Evolutionary conservation across 192 early-diverging fungal genomes (phyloP), one percentile per base, ranked within the genome.

Genomic region (Endogone sp.): DNA sequence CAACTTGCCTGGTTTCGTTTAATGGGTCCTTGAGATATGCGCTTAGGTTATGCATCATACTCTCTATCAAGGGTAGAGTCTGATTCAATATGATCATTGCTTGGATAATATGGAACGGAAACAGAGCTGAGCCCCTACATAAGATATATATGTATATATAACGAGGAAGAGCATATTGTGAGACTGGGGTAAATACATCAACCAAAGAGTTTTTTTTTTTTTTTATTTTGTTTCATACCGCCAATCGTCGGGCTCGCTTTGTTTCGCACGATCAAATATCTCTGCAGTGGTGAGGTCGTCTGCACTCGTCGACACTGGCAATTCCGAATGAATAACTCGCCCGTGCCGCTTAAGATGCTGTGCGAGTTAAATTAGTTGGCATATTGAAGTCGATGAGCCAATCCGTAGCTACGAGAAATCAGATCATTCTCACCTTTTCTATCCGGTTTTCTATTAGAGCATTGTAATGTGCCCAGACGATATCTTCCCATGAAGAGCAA

Each of bases 401-500:
- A 11, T 9, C 13, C 16, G 31, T 57, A 66, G 29, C 3, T 4
- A 3, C 2, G 24, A 56, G 0, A 60, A 56, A 10, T 2, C 20
- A 63, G 26, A 31, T 70, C 37, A 49, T 62, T 28, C 65, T 66
- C n/a, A 61, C 68, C 66, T 81, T 67, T 25, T 88, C 87, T 10
- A 90, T 69, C 59, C 80, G 71, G 25, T 66, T 58, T 65, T 97
- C 93, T 8, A 93, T 74, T 49, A 94, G 74, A 1, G 89, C 80
- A 71, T 86, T 90, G 60, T 90, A 93, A 37, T 91, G 86, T 1
- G 82, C 87, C 95, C 95, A 97, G 21, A 95, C 66, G 67, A 87
- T 73, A 74, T 97, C 95, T 74, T 95, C 94, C 95, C 95, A 97
- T 10, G 78, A 83, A 31, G 83, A 81, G 70, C 94, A 94, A 3